These are phyloP conservation scores for Plasmodium billcollinsi DNA, from an alignment of 169 alveolate genomes.

Conservation along the genomic window DNA sequence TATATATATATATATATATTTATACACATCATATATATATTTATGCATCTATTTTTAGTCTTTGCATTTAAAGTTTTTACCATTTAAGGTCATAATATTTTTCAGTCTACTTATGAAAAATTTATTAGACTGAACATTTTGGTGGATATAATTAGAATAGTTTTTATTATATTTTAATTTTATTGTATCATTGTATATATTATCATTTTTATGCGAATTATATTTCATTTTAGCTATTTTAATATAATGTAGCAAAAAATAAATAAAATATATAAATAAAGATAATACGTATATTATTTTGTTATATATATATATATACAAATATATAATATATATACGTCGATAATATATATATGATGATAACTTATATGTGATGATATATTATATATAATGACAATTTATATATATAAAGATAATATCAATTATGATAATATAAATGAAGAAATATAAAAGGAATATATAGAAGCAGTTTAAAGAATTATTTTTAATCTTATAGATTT, in stretches of 20 bases:
- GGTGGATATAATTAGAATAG: conserved; percentile 12
- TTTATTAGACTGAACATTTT: conserved; percentile 43
- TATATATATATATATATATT: neutral
- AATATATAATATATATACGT: too few species aligned
- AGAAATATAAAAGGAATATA: too few species aligned
- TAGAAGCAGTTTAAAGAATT: too few species aligned
- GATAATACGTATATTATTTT: too few species aligned
- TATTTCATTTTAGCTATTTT: conserved; percentile 11
- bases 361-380: too few species aligned
- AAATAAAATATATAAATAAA: conserved; percentile 6
- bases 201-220: conserved; percentile 8
- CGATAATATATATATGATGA: too few species aligned
- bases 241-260: neutral
- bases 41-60: neutral
- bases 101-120: conserved; percentile 33
- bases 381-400: too few species aligned
- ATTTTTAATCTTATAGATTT: too few species aligned
- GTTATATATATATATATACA: too few species aligned
- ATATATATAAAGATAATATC: too few species aligned
- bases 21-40: neutral
- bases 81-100: conserved; percentile 33
- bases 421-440: too few species aligned
- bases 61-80: conserved; percentile 13
- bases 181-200: conserved; percentile 9
- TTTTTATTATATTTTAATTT: conserved; percentile 19